These are phyloP conservation scores for Pestalotiopsis sp. DNA, from an alignment of 2,329 filamentous ascomycete species.

Conservation along the genomic window DNA sequence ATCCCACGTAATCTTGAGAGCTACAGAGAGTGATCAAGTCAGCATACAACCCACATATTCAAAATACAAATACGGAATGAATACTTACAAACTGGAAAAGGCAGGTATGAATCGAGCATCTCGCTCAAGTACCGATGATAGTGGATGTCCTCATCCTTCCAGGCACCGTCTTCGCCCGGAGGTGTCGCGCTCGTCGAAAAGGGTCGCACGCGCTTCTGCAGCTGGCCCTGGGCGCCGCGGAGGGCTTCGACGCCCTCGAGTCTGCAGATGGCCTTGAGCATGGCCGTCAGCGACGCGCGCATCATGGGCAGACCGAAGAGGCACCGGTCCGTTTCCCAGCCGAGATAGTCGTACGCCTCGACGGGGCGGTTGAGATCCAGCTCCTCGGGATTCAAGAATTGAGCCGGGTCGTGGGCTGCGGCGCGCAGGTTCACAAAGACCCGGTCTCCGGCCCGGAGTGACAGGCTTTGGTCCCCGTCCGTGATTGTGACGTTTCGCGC, in stretches of 20 bases:
- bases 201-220: constrained; percentile 17
- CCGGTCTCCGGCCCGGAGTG: constrained; percentile 26
- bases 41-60: background rate
- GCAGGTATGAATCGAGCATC: background rate
- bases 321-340: constrained; percentile 52
- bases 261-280: constrained; percentile 25
- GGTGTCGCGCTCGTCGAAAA: background rate
- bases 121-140: background rate
- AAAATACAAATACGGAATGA: background rate
- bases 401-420: constrained; percentile 46
- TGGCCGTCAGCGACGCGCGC: constrained; percentile 19
- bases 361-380: constrained; percentile 53
- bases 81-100: background rate
- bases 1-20: background rate
- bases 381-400: constrained; percentile 51
- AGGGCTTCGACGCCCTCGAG: constrained; percentile 24
- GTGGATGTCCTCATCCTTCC: background rate
- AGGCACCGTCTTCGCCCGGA: background rate
- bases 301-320: constrained; percentile 47
- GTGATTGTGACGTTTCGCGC: constrained; percentile 30
- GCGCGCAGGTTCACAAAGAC: constrained; percentile 49
- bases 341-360: constrained; percentile 53
- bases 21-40: background rate
- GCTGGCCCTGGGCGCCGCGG: constrained; percentile 21
- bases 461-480: constrained; percentile 39